Evolutionary conservation across 495 filamentous ascomycete species (phyloP), one percentile per base, ranked within the genome.

Genomic region (Penicillium riverlandense): DNA sequence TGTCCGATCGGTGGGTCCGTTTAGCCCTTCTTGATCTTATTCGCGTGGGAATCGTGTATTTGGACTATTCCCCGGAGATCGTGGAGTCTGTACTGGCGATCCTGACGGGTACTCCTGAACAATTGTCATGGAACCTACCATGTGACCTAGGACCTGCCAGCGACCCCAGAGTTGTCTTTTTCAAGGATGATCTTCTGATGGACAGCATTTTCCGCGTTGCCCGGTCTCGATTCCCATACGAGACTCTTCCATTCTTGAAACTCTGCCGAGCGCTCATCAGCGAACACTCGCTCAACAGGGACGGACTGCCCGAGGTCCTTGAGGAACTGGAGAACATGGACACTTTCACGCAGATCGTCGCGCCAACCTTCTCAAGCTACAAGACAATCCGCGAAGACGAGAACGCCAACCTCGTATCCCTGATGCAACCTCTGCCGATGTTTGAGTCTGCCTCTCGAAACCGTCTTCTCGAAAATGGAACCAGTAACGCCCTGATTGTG

Each of bases 321-420:
- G 53, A 68, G 10, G 70, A 83, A 41, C 63, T 96, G 10, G 71
- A 78, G 45, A 72, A 67, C 38, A 78, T 86, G 46, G 67, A 80
- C 6, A 80, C 76, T 6, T 82, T 95, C 47, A 96, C 91, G 8
- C 78, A 90, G 43, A 65, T 74, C 11, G 62, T 94, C 10, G 80
- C 86, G 29, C 55, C 71, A 0, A 59, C 70, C 37, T 95, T 85
- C 53, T 66, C 62, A 27, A 80, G 75, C 8, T 95, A 95, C 54
- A 74, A 82, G 44, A 79, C 84, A 4, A 78, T 84, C 27, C 78
- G 80, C 33, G 90, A 95, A 56, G 88, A 95, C 50, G 88, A 95
- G 37, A 88, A 92, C 52, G 77, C 76, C 30, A 88, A 89, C 50
- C 75, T 62, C 41, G 70, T 74, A 8, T 58, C 60, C n/a, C 56